Evolutionary conservation across 805 yeast species (phyloP).

Genomic region (Wickerhamomyces tratensis): DNA sequence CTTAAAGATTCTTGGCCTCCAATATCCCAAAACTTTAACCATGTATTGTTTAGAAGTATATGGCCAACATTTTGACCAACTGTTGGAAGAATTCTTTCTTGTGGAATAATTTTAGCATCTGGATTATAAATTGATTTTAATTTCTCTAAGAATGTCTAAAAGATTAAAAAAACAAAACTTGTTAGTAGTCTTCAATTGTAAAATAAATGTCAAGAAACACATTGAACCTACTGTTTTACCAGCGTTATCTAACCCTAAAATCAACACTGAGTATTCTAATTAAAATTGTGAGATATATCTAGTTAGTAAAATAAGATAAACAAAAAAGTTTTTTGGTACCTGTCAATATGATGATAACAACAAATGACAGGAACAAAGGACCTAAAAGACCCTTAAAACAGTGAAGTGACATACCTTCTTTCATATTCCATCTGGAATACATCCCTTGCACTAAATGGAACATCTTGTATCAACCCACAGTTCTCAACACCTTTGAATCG

Average conservation of each 20-base stretch:
- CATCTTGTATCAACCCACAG: slow-evolving; percentile 30
- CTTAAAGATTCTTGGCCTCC: slow-evolving; percentile 92
- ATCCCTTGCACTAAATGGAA: slow-evolving; percentile 59
- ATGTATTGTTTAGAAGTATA: slow-evolving; percentile 26
- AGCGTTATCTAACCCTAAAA: slow-evolving; percentile 89
- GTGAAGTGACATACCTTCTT: slow-evolving; percentile 31
- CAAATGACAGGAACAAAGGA: not conserved
- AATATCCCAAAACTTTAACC: slow-evolving; percentile 86
- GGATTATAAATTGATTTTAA: slow-evolving; percentile 45
- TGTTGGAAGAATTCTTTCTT: slow-evolving; percentile 75
- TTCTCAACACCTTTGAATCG: too few species aligned
- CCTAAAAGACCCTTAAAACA: not conserved
- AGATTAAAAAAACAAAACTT: not conserved
- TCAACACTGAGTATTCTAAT: slow-evolving; percentile 61
- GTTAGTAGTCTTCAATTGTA: not conserved
- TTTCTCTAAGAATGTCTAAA: slow-evolving; percentile 52
- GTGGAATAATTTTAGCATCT: slow-evolving; percentile 34
- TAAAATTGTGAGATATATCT: not conserved
- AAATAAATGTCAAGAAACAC: not conserved
- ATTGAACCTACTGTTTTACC: slow-evolving; percentile 64
- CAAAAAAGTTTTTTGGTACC: too few species aligned
- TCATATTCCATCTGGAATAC: slow-evolving; percentile 45
- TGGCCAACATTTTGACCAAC: slow-evolving; percentile 80
- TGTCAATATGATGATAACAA: too few species aligned
- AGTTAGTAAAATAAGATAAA: not conserved